Conservation (phyloP, 179 eudicot genomes). For the Spinacia oleracea region DNA sequence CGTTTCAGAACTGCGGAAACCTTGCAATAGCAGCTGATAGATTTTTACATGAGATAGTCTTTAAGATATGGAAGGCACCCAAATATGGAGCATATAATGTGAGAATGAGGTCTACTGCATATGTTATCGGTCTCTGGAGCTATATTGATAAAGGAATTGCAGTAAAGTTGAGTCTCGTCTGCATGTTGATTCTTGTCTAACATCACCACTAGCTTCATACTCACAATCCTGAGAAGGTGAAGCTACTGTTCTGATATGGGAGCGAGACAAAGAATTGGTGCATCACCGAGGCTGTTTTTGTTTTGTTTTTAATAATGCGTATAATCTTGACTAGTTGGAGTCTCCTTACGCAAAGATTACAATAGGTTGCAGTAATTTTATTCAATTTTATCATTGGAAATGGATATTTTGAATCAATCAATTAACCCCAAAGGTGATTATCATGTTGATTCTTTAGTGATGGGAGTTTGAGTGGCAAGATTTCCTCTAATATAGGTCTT, state of each 20-base stretch:
- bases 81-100: constrained; percentile 77
- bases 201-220: neutral
- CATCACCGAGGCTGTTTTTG: too few relatives aligned
- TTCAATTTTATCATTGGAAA: too few relatives aligned
- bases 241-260: neutral
- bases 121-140: neutral
- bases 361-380: too few relatives aligned
- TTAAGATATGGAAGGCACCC: constrained; percentile 98
- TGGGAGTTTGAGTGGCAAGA: too few relatives aligned
- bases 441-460: too few relatives aligned
- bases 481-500: too few relatives aligned
- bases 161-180: neutral
- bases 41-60: constrained; percentile 82
- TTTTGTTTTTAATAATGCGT: too few relatives aligned
- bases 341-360: too few relatives aligned
- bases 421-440: too few relatives aligned
- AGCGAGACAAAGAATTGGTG: neutral
- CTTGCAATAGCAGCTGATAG: constrained; percentile 92
- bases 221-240: neutral
- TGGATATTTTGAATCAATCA: too few relatives aligned
- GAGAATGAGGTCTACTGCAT: neutral
- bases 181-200: neutral
- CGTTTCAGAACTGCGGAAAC: constrained; percentile 70
- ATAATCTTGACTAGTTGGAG: too few relatives aligned
- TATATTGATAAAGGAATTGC: neutral